Percentiles rank a stretch among this genome's conserved stretches.
These are phyloP conservation scores for Pseudocercospora fuligena DNA, from an alignment of 2,329 filamentous ascomycete genomes.

Conservation along the genomic window DNA sequence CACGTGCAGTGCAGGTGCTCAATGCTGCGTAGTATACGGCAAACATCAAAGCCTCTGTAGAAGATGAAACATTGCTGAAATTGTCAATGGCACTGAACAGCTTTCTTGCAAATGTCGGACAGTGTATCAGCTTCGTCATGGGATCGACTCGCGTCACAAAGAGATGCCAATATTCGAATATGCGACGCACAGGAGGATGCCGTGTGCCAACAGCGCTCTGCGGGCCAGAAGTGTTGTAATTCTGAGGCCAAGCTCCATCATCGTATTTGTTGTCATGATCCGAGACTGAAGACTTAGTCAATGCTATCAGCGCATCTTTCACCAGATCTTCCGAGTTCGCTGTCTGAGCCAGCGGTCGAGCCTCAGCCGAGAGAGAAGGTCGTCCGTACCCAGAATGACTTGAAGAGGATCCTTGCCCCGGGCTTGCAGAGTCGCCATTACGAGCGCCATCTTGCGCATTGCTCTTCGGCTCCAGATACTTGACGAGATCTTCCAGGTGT, in stretches of 20 bases:
- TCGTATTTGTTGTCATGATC: constrained; percentile 28
- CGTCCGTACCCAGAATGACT: not conserved
- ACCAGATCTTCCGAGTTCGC: constrained; percentile 32
- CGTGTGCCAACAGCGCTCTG: constrained; percentile 2
- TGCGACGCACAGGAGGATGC: constrained; percentile 27
- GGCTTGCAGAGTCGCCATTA: constrained; percentile 14
- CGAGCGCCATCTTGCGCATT: constrained; percentile 7
- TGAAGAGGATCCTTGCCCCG: constrained; percentile 19
- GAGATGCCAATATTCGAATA: constrained; percentile 37
- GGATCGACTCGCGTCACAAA: constrained; percentile 36
- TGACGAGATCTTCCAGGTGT: constrained; percentile 37
- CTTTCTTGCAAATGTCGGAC: constrained; percentile 31
- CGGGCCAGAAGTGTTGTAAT: constrained; percentile 4
- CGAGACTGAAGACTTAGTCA: constrained; percentile 31
- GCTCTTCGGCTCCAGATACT: constrained; percentile 34
- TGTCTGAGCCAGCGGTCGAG: constrained; percentile 10
- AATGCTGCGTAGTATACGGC: constrained; percentile 36
- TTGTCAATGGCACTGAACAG: constrained; percentile 28
- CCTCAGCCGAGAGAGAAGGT: constrained; percentile 5
- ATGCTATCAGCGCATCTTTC: constrained; percentile 35
- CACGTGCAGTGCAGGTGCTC: constrained; percentile 33
- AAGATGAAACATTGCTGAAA: constrained; percentile 18
- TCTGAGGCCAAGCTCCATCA: constrained; percentile 19
- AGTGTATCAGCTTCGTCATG: constrained; percentile 37
- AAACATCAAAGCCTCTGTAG: constrained; percentile 31